These are phyloP conservation scores for Macrocybe sp. DNA, from an alignment of 1,284 basidiomycete genomes.

Conservation along the genomic window DNA sequence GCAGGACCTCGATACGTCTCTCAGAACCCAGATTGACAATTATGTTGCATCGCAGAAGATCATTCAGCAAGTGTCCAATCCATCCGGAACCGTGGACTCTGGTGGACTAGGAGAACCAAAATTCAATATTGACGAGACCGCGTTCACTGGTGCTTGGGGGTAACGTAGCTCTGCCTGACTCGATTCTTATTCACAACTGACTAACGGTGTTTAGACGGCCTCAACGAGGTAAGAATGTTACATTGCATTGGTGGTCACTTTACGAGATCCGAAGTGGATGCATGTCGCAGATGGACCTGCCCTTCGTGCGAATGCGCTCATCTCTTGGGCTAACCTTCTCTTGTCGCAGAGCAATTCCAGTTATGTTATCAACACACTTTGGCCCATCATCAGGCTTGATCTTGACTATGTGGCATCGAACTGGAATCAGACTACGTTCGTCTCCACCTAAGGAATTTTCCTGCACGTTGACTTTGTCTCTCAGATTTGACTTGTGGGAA, in stretches of 20 bases:
- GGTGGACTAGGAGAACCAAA: slow-evolving; percentile 62
- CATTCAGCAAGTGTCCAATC: slow-evolving; percentile 49
- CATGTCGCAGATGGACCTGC: slow-evolving; percentile 56
- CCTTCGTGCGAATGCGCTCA: slow-evolving; percentile 55
- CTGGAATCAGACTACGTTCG: slow-evolving; percentile 45
- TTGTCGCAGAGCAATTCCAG: slow-evolving; percentile 40
- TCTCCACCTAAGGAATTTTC: neutral
- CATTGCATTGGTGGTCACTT: neutral
- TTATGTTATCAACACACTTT: slow-evolving; percentile 45
- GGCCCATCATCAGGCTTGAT: slow-evolving; percentile 62
- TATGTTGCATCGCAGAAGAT: slow-evolving; percentile 35
- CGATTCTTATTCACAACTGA: slow-evolving; percentile 2
- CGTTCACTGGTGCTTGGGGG: slow-evolving; percentile 52
- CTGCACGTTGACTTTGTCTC: slow-evolving; percentile 2
- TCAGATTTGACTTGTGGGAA: slow-evolving; percentile 56
- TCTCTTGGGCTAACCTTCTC: slow-evolving; percentile 60
- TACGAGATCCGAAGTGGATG: too few relatives aligned
- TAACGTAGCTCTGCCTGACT: slow-evolving; percentile 8
- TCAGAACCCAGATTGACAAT: slow-evolving; percentile 37
- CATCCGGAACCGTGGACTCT: slow-evolving; percentile 44
- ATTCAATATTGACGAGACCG: slow-evolving; percentile 45
- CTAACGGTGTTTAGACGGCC: slow-evolving; percentile 36
- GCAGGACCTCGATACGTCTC: slow-evolving; percentile 27
- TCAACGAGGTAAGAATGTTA: slow-evolving; percentile 42
- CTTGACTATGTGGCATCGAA: slow-evolving; percentile 51